These are phyloP conservation scores for Chloris gayana DNA, from an alignment of 176 grass and related monocot genomes.

Conservation along the genomic window DNA sequence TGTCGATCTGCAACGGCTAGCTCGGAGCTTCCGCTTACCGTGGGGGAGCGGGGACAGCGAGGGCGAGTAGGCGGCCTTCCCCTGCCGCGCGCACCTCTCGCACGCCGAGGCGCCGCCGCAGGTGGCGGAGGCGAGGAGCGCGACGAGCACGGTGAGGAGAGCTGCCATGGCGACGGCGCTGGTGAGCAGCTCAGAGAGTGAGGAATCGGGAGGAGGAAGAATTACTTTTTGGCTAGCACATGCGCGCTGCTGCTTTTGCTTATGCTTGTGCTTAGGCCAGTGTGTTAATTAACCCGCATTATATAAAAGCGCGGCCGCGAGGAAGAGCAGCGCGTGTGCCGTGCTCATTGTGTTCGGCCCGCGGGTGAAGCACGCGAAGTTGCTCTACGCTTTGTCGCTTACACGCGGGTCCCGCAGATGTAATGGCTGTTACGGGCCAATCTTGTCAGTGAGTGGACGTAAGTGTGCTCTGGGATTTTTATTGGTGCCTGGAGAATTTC, in stretches of 20 bases:
- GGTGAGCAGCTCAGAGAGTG: not conserved
- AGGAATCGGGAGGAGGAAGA: not conserved
- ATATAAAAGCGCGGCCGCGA: conserved; percentile 1
- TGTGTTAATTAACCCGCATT: conserved; percentile 23
- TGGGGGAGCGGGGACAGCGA: conserved; percentile 25
- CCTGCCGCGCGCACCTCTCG: conserved; percentile 50
- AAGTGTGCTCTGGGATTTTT: not conserved
- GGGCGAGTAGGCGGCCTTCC: conserved; percentile 55
- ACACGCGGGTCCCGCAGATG: fast-evolving
- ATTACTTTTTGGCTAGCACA: conserved; percentile 24
- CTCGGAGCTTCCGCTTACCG: not conserved
- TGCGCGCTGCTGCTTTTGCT: not conserved
- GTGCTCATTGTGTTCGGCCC: not conserved
- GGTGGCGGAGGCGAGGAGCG: conserved; percentile 4
- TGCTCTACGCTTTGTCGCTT: too few relatives aligned
- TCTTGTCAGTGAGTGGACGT: fast-evolving
- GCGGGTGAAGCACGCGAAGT: not conserved
- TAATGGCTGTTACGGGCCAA: too few relatives aligned
- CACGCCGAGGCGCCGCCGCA: conserved; percentile 5
- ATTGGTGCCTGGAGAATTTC: not conserved
- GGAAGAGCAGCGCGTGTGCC: not conserved
- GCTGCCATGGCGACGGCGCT: conserved; percentile 33
- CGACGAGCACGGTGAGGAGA: not conserved
- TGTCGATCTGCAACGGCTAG: not conserved
- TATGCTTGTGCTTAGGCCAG: not conserved